These are phyloP conservation scores for Oidium heveae DNA, from an alignment of 2,329 filamentous ascomycete genomes.

Conservation along the genomic window DNA sequence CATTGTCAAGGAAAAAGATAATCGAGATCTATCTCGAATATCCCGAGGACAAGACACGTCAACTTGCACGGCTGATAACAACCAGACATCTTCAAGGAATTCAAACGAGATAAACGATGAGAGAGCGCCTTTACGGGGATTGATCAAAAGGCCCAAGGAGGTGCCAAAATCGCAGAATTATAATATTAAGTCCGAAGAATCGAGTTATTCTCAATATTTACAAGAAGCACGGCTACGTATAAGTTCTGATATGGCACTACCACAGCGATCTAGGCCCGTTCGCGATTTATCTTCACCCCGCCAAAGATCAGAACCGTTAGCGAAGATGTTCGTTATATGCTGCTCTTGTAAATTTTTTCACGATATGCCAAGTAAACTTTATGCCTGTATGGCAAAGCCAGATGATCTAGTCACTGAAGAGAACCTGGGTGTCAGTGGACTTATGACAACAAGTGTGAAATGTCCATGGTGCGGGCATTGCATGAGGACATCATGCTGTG, in stretches of 20 bases:
- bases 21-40: not conserved
- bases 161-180: not conserved
- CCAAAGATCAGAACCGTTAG: slow-evolving; percentile 14
- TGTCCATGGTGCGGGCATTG: slow-evolving; percentile 50
- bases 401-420: slow-evolving; percentile 27
- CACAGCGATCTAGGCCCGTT: slow-evolving; percentile 1
- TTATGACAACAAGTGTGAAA: slow-evolving; percentile 33
- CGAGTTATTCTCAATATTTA: slow-evolving; percentile 5
- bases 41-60: not conserved
- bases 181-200: not conserved
- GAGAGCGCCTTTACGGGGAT: not conserved
- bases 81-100: not conserved
- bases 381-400: slow-evolving; percentile 37
- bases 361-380: slow-evolving; percentile 37
- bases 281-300: not conserved
- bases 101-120: not conserved
- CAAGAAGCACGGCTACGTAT: slow-evolving; percentile 7
- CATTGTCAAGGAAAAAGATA: not conserved
- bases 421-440: slow-evolving; percentile 25
- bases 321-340: slow-evolving; percentile 40
- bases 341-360: slow-evolving; percentile 38
- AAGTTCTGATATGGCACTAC: slow-evolving; percentile 2
- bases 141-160: not conserved
- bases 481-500: slow-evolving; percentile 44
- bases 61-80: not conserved